Evolutionary conservation across 2,329 filamentous ascomycete species (phyloP).

Genomic region (Rutstroemia sp.): DNA sequence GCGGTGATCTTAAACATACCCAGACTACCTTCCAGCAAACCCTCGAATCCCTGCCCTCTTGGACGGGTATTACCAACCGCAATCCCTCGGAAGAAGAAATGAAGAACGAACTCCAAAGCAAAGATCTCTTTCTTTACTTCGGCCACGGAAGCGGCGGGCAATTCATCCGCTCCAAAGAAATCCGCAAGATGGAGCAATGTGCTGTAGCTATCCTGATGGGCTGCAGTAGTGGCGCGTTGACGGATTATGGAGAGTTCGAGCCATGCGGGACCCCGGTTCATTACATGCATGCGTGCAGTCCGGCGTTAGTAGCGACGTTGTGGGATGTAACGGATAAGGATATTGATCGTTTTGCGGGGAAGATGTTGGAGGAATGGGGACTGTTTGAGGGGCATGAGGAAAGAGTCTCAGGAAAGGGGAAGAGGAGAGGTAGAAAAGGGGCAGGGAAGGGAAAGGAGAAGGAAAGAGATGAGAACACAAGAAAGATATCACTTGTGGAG

Average conservation of each 20-base stretch:
- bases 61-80: constrained; percentile 62
- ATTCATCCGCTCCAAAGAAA: constrained; percentile 79
- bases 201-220: constrained; percentile 88
- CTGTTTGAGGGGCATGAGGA: constrained; percentile 37
- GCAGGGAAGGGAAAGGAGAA: constrained; percentile 14
- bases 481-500: constrained; percentile 59
- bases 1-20: constrained; percentile 73
- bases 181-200: constrained; percentile 71
- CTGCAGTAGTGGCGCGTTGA: constrained; percentile 77
- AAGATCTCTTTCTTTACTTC: constrained; percentile 82
- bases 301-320: constrained; percentile 82
- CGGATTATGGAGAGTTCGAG: constrained; percentile 80
- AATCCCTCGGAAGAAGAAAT: constrained; percentile 74
- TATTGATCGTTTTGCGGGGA: constrained; percentile 84
- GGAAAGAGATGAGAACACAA: constrained; percentile 23
- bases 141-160: constrained; percentile 93
- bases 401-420: constrained; percentile 25
- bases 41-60: constrained; percentile 57
- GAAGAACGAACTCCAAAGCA: constrained; percentile 53
- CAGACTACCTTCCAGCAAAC: constrained; percentile 64
- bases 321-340: constrained; percentile 99
- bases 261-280: constrained; percentile 85
- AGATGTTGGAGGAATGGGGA: constrained; percentile 80
- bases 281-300: constrained; percentile 82
- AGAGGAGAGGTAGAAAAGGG: constrained; percentile 22